Conservation (phyloP, 1,139 yeast genomes). For the Geotrichum candidum region DNA sequence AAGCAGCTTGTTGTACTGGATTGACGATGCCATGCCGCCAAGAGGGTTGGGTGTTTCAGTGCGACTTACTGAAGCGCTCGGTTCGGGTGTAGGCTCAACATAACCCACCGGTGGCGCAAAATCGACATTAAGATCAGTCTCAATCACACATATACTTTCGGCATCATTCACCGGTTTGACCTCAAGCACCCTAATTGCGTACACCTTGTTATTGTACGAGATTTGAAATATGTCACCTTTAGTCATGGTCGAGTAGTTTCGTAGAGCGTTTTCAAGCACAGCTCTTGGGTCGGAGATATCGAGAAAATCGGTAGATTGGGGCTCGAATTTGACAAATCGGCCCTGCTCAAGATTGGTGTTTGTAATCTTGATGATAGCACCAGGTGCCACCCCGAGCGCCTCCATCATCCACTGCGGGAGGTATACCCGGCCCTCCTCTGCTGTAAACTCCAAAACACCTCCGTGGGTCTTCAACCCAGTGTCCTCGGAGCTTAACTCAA, state of each 20-base stretch:
- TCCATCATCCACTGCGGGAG: conserved; percentile 97
- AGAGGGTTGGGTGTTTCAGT: conserved; percentile 30
- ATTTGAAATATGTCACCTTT: conserved; percentile 82
- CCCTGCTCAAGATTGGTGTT: conserved; percentile 82
- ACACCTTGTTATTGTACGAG: conserved; percentile 72
- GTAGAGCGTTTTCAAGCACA: conserved; percentile 82
- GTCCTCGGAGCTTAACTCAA: conserved; percentile 68
- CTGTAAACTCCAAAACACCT: conserved; percentile 93
- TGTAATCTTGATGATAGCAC: conserved; percentile 64
- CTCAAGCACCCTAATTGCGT: conserved; percentile 78
- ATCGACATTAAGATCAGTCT: conserved; percentile 93
- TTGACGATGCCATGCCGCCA: conserved; percentile 76
- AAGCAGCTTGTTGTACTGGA: conserved; percentile 56
- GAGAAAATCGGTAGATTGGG: conserved; percentile 87
- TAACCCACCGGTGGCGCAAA: conserved; percentile 99
- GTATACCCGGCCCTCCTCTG: conserved; percentile 95
- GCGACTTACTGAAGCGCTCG: conserved; percentile 29
- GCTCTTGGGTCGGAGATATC: conserved; percentile 96
- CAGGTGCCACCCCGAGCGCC: conserved; percentile 67
- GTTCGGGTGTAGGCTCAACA: conserved; percentile 58
- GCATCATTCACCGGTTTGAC: conserved; percentile 67
- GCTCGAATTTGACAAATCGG: conserved; percentile 84
- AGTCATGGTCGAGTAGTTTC: conserved; percentile 85
- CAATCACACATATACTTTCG: conserved; percentile 83
- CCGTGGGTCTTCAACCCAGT: conserved; percentile 62